phyloP scores from a whole-genome alignment of 2,329 filamentous ascomycete genomes.

The Fusarium pseudonygamai region DNA sequence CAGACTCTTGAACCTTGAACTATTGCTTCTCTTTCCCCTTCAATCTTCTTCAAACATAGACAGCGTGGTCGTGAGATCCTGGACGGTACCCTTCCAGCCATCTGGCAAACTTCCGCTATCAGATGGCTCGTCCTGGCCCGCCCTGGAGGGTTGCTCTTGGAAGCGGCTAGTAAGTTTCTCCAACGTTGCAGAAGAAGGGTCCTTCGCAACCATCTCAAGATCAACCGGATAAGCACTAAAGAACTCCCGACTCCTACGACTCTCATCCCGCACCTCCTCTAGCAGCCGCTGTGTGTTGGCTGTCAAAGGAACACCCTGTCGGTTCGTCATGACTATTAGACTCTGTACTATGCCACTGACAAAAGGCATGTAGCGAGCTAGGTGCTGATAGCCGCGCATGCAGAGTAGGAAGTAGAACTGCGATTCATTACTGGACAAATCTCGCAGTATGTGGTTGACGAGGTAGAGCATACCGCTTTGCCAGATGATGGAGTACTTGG shows the following conservation, averaged over 20 bases:
- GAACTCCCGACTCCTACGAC: not conserved
- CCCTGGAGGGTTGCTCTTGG: rapidly evolving
- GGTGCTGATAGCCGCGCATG: not conserved
- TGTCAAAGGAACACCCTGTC: not conserved
- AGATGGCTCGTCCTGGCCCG: rapidly evolving
- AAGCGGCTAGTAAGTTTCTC: not conserved
- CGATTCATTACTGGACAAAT: not conserved
- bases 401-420: not conserved
- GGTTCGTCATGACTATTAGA: not conserved
- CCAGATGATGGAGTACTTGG: not conserved
- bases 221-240: rapidly evolving
- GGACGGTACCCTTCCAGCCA: not conserved
- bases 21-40: no score
- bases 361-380: not conserved
- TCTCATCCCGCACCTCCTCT: not conserved
- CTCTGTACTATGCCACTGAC: not conserved
- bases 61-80: not conserved
- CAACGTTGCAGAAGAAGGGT: not conserved
- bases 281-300: rapidly evolving
- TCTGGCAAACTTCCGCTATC: not conserved
- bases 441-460: rapidly evolving
- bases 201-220: not conserved
- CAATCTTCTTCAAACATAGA: rapidly evolving
- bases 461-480: not conserved
- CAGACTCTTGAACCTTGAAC: no score